Base-by-base conservation (phyloP, 1,139 yeast genomes). In the Debaryomyces subglobosus region DNA sequence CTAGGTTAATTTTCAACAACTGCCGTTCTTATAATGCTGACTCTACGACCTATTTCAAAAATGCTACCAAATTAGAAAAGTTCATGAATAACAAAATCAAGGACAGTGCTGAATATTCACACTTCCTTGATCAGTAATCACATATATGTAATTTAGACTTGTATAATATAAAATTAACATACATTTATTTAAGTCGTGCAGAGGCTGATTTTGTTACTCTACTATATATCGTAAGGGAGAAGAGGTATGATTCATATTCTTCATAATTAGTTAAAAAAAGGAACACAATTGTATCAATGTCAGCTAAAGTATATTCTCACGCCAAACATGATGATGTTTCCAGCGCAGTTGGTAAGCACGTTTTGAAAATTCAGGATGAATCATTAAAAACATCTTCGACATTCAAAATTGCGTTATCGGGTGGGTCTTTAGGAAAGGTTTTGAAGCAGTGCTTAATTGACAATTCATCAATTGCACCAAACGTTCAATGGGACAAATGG, bases 1-100 rank as follows among this genome's bases (percentile, higher is more conserved):
- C 96, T 24, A 82, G 86, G 53, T 75, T 94, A 56, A 82, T 95
- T 32, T 92, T 89, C 72, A 89, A 89, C 63, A 95, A 95, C 64
- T 94, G 99, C 71, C 78, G 97, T 48, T 77, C 89, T 46, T 91
- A 91, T 68, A 91, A 91, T 63, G 89, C 92, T 50, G 97, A 91
- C 58, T 82, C 86, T 27, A 91, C 97, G 8, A 90, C 97, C 0
- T 91, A 91, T 67, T 91, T 79, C 73, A 91, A 79, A 65, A 91
- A 92, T 68, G 98, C 98, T 29, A 89, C 86, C 54, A 89, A 94
- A 67, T 77, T 94, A 61, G 98, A 94, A 68, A 92, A 91, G 69
- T 91, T 90, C 60, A 81, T 92, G 71, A 84, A 84, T 61, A 72
- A 79, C 42, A 91, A 92, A 68, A 78, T 94, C 45, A 87, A 86